Evolutionary conservation across 2,329 filamentous ascomycete species (phyloP).

Genomic region (Chrysosporium keratinophilum): DNA sequence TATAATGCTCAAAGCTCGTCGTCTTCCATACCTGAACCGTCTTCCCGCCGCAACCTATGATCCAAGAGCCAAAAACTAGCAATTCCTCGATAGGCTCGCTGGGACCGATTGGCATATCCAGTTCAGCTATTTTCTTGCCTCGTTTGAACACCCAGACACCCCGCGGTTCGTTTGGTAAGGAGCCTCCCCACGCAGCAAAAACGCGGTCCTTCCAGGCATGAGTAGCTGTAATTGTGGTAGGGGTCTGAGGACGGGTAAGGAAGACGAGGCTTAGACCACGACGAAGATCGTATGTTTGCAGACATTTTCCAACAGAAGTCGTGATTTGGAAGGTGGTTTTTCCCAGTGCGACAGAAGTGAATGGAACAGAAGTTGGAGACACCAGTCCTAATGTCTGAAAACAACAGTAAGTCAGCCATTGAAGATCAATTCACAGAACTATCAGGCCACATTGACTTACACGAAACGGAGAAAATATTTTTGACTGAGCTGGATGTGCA

Average conservation of each 20-base stretch:
- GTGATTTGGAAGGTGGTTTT: slow-evolving; percentile 97
- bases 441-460: slow-evolving; percentile 43
- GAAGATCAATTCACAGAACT: background rate
- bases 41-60: slow-evolving; percentile 65
- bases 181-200: slow-evolving; percentile 78
- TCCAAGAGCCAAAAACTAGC: slow-evolving; percentile 80
- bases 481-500: slow-evolving; percentile 44
- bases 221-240: slow-evolving; percentile 73
- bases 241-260: slow-evolving; percentile 81
- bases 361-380: slow-evolving; percentile 80
- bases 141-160: slow-evolving; percentile 89
- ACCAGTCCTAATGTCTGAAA: slow-evolving; percentile 79
- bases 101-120: slow-evolving; percentile 53
- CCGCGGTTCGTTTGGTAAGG: slow-evolving; percentile 40
- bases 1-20: slow-evolving; percentile 75
- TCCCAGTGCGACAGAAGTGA: slow-evolving; percentile 76
- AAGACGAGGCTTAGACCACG: slow-evolving; percentile 87
- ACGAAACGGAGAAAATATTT: slow-evolving; percentile 86
- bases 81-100: slow-evolving; percentile 65
- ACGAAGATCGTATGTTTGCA: slow-evolving; percentile 93
- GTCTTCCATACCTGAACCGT: slow-evolving; percentile 86
- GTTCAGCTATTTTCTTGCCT: slow-evolving; percentile 69
- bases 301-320: slow-evolving; percentile 76
- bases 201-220: slow-evolving; percentile 77
- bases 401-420: slow-evolving; percentile 5